Conservation (phyloP, 2,329 filamentous ascomycete genomes). For the Botrytis cinerea region DNA sequence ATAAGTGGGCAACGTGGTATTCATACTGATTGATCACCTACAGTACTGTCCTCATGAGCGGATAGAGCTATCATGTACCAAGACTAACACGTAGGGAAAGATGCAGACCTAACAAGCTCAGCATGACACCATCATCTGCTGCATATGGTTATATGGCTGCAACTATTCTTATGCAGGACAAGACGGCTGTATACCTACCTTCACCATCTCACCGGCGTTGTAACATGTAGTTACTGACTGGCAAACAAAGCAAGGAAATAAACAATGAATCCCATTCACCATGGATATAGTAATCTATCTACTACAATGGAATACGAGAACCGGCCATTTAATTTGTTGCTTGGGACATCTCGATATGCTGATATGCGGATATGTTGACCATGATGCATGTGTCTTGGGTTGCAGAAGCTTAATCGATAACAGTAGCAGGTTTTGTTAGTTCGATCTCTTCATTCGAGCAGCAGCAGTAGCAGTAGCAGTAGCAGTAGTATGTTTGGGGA, state of each 20-base stretch:
- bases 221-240: background rate
- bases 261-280: background rate
- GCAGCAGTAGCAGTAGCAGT: background rate
- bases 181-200: background rate
- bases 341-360: background rate
- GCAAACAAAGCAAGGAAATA: background rate
- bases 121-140: background rate
- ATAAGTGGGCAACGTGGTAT: background rate
- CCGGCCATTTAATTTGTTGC: background rate
- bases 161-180: conserved; percentile 12
- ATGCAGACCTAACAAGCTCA: background rate
- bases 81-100: background rate
- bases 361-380: background rate
- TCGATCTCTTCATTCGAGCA: background rate
- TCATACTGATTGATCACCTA: background rate
- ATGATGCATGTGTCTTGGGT: background rate
- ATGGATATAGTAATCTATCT: background rate
- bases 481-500: background rate
- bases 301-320: background rate
- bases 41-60: background rate
- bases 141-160: background rate
- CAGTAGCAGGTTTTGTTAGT: background rate
- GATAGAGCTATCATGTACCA: background rate
- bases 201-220: background rate
- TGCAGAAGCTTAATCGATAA: background rate